Conservation (phyloP, 1,284 basidiomycete species). For the Ustilago tritici region DNA sequence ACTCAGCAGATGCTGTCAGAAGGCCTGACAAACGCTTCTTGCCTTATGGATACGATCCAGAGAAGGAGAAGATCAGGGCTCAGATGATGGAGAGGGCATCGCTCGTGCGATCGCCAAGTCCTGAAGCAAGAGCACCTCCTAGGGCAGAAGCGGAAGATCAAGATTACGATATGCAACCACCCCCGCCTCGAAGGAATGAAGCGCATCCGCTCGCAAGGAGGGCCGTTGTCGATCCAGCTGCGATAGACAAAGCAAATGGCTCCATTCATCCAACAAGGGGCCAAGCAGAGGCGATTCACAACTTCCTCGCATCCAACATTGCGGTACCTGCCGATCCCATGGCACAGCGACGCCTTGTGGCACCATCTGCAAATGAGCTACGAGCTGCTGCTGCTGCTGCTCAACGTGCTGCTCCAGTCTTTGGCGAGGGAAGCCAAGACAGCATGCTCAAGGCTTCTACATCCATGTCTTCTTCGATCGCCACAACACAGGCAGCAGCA, state of each 20-base stretch:
- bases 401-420: conserved; percentile 14
- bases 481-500: conserved; percentile 11
- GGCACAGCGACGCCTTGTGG: conserved; percentile 34
- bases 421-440: background rate
- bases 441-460: conserved; percentile 9
- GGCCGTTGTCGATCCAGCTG: conserved; percentile 13
- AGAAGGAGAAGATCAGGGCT: conserved; percentile 40
- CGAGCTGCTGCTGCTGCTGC: conserved; percentile 23
- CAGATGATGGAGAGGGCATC: conserved; percentile 53
- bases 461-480: conserved; percentile 10
- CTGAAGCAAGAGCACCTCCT: conserved; percentile 11
- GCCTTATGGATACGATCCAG: conserved; percentile 49
- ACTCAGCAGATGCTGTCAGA: conserved; percentile 24
- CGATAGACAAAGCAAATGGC: conserved; percentile 16
- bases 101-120: conserved; percentile 44
- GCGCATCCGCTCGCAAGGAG: conserved; percentile 39
- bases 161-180: conserved; percentile 38
- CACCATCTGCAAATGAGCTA: conserved; percentile 29
- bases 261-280: conserved; percentile 36
- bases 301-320: conserved; percentile 45
- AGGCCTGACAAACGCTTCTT: conserved; percentile 29
- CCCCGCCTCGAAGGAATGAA: conserved; percentile 46
- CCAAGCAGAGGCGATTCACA: conserved; percentile 42
- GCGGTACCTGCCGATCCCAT: conserved; percentile 37
- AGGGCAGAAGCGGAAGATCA: conserved; percentile 12